These are phyloP conservation scores for Osmanthus fragrans DNA, from an alignment of 257 asterid species.

Conservation along the genomic window DNA sequence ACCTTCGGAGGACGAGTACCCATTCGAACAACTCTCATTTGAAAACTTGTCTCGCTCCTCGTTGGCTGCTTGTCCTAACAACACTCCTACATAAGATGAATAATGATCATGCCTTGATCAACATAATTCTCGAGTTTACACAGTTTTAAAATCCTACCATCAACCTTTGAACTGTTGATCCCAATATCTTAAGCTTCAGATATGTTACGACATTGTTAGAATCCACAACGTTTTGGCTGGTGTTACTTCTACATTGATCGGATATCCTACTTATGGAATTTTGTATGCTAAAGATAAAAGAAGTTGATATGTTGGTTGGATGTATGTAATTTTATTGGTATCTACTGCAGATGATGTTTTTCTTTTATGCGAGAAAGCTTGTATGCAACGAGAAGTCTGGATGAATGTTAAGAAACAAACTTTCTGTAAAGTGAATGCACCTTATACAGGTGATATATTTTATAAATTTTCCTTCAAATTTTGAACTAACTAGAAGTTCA, in stretches of 20 bases:
- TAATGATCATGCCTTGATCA: not conserved
- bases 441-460: no score
- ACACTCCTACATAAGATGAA: conserved; percentile 1
- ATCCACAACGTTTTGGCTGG: not conserved
- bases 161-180: conserved; percentile 23
- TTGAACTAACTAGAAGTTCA: no score
- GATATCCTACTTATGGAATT: not conserved
- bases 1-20: not conserved
- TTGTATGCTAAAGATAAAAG: not conserved
- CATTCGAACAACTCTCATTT: not conserved
- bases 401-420: no score
- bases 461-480: no score
- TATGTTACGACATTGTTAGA: conserved; percentile 14
- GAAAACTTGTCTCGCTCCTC: not conserved
- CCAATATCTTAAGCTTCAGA: conserved; percentile 29
- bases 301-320: conserved; percentile 4
- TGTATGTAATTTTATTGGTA: no score
- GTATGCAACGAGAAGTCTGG: no score
- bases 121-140: not conserved
- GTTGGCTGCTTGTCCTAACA: conserved; percentile 12
- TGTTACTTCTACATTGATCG: not conserved
- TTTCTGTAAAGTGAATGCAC: no score
- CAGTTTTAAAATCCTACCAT: not conserved
- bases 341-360: no score
- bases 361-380: no score